Percentiles rank a stretch among this genome's conserved stretches.
phyloP scores from a whole-genome alignment of 164 flowering plant species.

The Vitis amurensis region DNA sequence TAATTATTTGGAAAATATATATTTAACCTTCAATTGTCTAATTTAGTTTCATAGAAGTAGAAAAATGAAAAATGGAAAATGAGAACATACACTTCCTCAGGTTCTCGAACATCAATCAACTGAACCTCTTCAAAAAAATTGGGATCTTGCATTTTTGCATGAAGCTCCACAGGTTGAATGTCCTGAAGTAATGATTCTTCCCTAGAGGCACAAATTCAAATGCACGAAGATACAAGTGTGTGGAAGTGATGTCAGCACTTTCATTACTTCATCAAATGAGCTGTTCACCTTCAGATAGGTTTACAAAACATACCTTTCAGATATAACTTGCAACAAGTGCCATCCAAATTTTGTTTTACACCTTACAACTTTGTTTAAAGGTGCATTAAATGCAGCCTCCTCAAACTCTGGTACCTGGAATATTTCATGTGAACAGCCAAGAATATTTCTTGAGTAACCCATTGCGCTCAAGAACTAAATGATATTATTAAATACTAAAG shows the following conservation, averaged over 20 bases:
- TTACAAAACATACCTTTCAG: conserved; percentile 63
- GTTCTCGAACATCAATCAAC: conserved; percentile 91
- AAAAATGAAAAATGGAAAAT: conserved; percentile 1
- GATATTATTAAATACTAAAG: too few relatives aligned
- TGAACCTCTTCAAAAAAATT: conserved; percentile 74
- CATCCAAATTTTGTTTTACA: conserved; percentile 90
- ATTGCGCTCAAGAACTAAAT: not conserved
- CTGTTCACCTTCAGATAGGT: not conserved
- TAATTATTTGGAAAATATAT: too few relatives aligned
- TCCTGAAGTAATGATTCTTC: conserved; percentile 67
- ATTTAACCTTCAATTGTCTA: too few relatives aligned
- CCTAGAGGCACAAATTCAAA: conserved; percentile 34
- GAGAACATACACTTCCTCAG: conserved; percentile 82
- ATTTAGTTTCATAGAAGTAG: not conserved
- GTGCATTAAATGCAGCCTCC: conserved; percentile 86
- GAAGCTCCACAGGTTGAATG: conserved; percentile 71
- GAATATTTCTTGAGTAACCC: not conserved
- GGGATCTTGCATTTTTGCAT: conserved; percentile 80
- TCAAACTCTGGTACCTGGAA: conserved; percentile 91
- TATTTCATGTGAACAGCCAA: not conserved
- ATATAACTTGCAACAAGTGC: conserved; percentile 90
- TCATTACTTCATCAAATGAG: conserved; percentile 1
- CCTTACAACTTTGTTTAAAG: conserved; percentile 64
- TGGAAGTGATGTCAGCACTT: conserved; percentile 2
- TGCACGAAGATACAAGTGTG: conserved; percentile 4